A percentile compares a stretch with the other conserved stretches of the same genome.
These are phyloP conservation scores for Chalciporus pseudorubinellus DNA, from an alignment of 768 basidiomycete species.

Conservation along the genomic window DNA sequence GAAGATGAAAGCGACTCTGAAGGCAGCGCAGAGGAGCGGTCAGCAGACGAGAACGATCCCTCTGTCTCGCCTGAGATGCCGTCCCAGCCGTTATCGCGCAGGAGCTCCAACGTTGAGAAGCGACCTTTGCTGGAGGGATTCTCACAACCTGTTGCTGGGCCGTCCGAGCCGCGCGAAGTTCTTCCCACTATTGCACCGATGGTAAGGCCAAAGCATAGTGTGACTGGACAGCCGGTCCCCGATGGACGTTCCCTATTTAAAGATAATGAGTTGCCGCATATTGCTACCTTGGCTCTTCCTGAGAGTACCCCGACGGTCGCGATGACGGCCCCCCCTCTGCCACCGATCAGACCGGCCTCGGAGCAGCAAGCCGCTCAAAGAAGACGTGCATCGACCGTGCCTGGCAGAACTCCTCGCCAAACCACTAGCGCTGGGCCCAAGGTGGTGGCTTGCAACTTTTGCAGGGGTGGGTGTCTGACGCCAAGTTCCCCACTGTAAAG, in stretches of 20 bases:
- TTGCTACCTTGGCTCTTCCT: slow-evolving; percentile 64
- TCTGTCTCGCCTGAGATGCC: slow-evolving; percentile 55
- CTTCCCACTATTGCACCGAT: slow-evolving; percentile 37
- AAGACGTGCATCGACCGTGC: slow-evolving; percentile 67
- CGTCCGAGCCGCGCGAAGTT: slow-evolving; percentile 47
- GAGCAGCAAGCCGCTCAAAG: slow-evolving; percentile 67
- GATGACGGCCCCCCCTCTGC: slow-evolving; percentile 63
- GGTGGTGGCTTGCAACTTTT: slow-evolving; percentile 87
- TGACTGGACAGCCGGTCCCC: slow-evolving; percentile 21
- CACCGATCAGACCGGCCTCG: slow-evolving; percentile 63
- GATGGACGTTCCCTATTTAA: slow-evolving; percentile 47
- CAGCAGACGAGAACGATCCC: slow-evolving; percentile 47
- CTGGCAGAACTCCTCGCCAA: slow-evolving; percentile 57
- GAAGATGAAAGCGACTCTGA: slow-evolving; percentile 60
- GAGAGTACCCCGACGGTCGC: slow-evolving; percentile 52
- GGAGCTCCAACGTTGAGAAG: slow-evolving; percentile 37
- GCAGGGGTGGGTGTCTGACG: slow-evolving; percentile 56
- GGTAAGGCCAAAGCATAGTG: slow-evolving; percentile 28
- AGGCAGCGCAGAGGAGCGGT: slow-evolving; percentile 60
- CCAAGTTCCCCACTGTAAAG: neutral
- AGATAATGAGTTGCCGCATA: slow-evolving; percentile 68
- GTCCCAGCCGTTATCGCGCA: slow-evolving; percentile 35
- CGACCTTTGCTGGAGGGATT: slow-evolving; percentile 33
- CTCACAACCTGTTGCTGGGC: slow-evolving; percentile 28
- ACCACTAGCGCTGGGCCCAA: slow-evolving; percentile 74